Evolutionary conservation across 2,329 filamentous ascomycete species (phyloP).

Genomic region (Apiospora hydei): DNA sequence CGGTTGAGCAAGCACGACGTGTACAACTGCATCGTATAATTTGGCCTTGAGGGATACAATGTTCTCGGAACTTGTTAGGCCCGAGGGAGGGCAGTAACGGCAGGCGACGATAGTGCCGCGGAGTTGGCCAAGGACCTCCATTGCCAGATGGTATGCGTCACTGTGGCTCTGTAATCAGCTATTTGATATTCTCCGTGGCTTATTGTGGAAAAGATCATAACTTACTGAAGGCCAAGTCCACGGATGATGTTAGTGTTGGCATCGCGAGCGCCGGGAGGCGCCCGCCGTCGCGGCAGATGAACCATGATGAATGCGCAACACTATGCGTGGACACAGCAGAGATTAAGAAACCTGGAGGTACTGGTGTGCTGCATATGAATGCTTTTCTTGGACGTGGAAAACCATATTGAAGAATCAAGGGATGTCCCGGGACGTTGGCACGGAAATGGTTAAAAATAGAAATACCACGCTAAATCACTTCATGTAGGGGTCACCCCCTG

Average conservation of each 20-base stretch:
- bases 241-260: neutral
- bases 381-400: neutral
- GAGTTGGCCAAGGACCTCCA: constrained; percentile 14
- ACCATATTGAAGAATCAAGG: neutral
- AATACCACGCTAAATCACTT: neutral
- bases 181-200: neutral
- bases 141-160: constrained; percentile 22
- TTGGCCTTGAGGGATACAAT: neutral
- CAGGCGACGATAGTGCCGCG: constrained; percentile 10
- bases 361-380: too few species aligned
- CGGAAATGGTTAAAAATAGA: neutral
- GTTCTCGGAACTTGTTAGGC: neutral
- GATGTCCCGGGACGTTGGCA: neutral
- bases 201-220: too few species aligned
- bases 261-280: neutral
- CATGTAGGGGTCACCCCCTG: neutral
- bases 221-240: constrained; percentile 2
- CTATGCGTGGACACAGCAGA: too few species aligned
- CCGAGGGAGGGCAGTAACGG: neutral
- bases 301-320: neutral
- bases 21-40: constrained; percentile 29
- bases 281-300: neutral
- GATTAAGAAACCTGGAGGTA: too few species aligned
- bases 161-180: neutral
- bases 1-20: constrained; percentile 30